Evolutionary conservation across 192 early-diverging fungal species (phyloP), one percentile per base, ranked within the genome.

Genomic region (Thamnidium elegans): DNA sequence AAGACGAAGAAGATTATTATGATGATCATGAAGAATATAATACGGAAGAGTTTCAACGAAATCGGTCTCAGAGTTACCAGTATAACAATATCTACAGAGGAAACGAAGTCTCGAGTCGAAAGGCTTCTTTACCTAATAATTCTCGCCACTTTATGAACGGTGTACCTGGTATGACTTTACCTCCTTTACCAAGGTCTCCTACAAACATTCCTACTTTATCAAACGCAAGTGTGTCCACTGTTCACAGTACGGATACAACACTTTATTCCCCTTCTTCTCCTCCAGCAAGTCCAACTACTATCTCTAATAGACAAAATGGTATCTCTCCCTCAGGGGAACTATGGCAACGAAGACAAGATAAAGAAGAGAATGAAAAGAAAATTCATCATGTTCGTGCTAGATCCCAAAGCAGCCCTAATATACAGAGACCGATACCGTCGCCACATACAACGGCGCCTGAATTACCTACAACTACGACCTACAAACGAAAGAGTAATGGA

Each of bases 381-480:
- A 15, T 34, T 17, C 32, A 42, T 63, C 31, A 48, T 46, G 65
- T 78, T 10, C 76, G 81, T 15, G 58, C 79, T n/a, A 72, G 84
- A 30, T 83, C 84, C 14, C 78, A 81, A 44, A 83, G 81, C 58
- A 86, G 70, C 50, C 81, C 84, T 21, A 86, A 86, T 54, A 83
- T 86, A 43, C 71, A 73, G n/a, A 55, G 54, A 34, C 50, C 71
- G 23, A n/a, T 17, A 32, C 39, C 30, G 47, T 46, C 47, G 65
- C 45, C 17, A 47, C 55, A 20, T n/a, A 55, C 15, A 6, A 52
- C 42, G 53, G 48, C 62, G 7, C 58, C 62, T 51, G 55, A 58
- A 63, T 21, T 48, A n/a, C 55, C 64, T 11, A 23, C 59, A 5
- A 21, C 30, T 11, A 30, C 7, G 1, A 39, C 36, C 0, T 39